Base-by-base conservation (phyloP, 371 early-diverging fungal species). In the Sporodiniella umbellata region DNA sequence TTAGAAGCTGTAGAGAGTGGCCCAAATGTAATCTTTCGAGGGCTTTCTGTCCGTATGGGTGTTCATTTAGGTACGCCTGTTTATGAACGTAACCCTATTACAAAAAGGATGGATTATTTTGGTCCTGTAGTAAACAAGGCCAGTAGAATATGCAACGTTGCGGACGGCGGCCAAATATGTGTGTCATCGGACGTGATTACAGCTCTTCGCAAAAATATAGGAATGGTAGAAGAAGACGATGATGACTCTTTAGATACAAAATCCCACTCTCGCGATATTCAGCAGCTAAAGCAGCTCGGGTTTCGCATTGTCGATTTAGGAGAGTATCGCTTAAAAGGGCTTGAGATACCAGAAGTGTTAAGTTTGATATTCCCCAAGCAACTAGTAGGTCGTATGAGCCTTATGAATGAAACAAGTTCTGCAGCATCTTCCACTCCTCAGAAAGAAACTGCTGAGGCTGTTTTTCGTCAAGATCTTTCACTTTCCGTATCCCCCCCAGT, bases 101-200 rank as follows among this genome's bases (percentile, higher is more conserved):
- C 95, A 14, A 79, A 86, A 21, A 86, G 96, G 33, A 94, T 96
- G 94, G 97, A 96, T 70, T 96, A 96, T 63, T 95, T 93, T 79
- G 97, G 97, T 0, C 94, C 94, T 2, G 88, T 94, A 75, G 95
- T 95, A 18, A 95, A 94, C 62, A 81, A 92, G 8, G 87, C 94
- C 11, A 86, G 93, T 26, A 83, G 96, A 42, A 87, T 96, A 39
- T 87, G 90, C 53, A 85, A 83, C 21, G 87, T 87, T 2, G 94
- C 96, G 0, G 94, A 94, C 54, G 97, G 95, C 24, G 97, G 97
- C 4, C 95, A 96, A 56, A 92, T 94, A 15, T 85, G 80, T 52
- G 74, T 84, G 0, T 83, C 83, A 18, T 77, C 81, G 2, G 87
- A 87, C 56, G 87, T 85, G 1, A 70, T 83, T 46, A 68, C 68